phyloP scores from a whole-genome alignment of 1,284 basidiomycete genomes.

The Coriolopsis trogii region DNA sequence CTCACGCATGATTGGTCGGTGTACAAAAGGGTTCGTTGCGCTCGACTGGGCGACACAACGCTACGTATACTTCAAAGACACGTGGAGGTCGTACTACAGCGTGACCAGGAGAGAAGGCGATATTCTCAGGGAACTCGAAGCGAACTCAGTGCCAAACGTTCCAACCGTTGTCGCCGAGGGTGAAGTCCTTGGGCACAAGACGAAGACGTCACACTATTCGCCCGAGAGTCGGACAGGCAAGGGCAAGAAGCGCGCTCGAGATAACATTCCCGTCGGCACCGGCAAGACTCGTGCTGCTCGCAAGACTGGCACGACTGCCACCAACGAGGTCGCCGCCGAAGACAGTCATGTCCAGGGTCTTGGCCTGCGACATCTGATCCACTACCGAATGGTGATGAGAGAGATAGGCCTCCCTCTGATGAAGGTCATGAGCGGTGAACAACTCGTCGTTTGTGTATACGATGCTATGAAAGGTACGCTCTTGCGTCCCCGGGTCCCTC shows the following conservation, averaged over 20 bases:
- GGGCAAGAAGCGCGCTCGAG: neutral
- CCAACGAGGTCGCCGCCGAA: neutral
- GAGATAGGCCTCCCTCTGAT: slow-evolving; percentile 7
- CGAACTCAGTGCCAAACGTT: neutral
- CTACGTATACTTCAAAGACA: slow-evolving; percentile 4
- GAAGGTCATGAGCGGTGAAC: neutral
- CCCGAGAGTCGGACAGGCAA: too few relatives aligned
- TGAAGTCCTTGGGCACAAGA: slow-evolving; percentile 2
- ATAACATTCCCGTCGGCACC: neutral
- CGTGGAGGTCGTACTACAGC: neutral
- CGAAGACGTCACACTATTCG: slow-evolving; percentile 1
- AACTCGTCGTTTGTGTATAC: neutral
- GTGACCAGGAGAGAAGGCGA: neutral
- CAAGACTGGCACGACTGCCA: neutral
- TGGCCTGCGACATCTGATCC: neutral
- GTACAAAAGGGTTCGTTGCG: slow-evolving; percentile 1
- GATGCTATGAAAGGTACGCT: slow-evolving; percentile 3
- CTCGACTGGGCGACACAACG: neutral
- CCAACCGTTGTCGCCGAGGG: neutral
- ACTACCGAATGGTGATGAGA: slow-evolving; percentile 10
- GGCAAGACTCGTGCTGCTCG: neutral
- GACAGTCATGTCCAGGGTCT: neutral
- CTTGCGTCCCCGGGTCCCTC: too few relatives aligned
- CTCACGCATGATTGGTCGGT: neutral
- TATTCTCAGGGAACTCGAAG: neutral